A percentile compares a stretch with the other conserved stretches of the same genome.
Conservation (phyloP, 495 filamentous ascomycete species). For the Amorphotheca resinae region DNA sequence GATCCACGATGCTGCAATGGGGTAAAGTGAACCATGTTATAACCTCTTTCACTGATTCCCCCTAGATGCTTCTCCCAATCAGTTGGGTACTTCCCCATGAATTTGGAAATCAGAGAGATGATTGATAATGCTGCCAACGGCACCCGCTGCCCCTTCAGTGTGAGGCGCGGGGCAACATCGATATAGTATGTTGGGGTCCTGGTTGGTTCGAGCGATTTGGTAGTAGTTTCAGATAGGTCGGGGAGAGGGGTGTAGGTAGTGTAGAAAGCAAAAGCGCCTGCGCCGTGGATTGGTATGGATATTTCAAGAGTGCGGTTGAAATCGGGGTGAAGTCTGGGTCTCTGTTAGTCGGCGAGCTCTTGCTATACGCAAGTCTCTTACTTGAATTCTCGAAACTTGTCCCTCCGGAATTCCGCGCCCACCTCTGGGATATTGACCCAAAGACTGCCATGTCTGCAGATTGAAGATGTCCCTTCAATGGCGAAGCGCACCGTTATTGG, state of each 20-base stretch:
- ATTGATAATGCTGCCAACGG: constrained; percentile 80
- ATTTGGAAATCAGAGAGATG: constrained; percentile 93
- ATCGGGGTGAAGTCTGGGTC: constrained; percentile 53
- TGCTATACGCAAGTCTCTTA: constrained; percentile 30
- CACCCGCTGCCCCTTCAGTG: constrained; percentile 52
- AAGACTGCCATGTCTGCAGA: constrained; percentile 82
- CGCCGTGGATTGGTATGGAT: constrained; percentile 65
- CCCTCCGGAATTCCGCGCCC: constrained; percentile 59
- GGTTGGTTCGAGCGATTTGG: constrained; percentile 37
- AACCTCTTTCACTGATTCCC: constrained; percentile 77
- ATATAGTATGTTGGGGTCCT: constrained; percentile 74
- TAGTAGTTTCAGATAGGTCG: constrained; percentile 46
- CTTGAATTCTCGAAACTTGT: constrained; percentile 77
- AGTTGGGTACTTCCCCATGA: constrained; percentile 82
- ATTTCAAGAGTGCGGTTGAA: constrained; percentile 89
- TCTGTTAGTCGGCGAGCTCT: background rate
- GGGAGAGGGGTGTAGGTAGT: constrained; percentile 85
- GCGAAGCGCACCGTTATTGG: constrained; percentile 77
- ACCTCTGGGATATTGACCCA: constrained; percentile 89
- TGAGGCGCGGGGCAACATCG: constrained; percentile 78
- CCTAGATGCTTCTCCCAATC: constrained; percentile 82
- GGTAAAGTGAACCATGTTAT: constrained; percentile 99
- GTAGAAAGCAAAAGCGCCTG: constrained; percentile 96
- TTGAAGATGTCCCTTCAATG: constrained; percentile 92
- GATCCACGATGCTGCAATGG: constrained; percentile 77